These are phyloP conservation scores for Arthroderma uncinatum DNA, from an alignment of 2,329 filamentous ascomycete genomes.

Conservation along the genomic window DNA sequence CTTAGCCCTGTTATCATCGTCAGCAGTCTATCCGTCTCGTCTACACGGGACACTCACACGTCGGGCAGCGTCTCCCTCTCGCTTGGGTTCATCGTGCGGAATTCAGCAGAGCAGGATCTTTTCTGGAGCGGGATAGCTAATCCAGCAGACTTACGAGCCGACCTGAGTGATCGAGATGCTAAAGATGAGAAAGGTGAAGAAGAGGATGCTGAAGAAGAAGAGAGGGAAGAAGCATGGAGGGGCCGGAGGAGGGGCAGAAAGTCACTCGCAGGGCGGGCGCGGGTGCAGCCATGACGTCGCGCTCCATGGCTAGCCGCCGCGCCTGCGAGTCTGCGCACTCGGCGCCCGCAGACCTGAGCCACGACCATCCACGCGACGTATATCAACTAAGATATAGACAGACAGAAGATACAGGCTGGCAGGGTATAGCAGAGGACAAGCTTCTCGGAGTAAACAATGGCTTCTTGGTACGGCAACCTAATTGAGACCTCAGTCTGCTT, in stretches of 20 bases:
- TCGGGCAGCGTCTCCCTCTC: slow-evolving; percentile 39
- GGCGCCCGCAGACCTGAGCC: not conserved
- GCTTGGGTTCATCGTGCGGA: slow-evolving; percentile 31
- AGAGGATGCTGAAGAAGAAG: slow-evolving; percentile 12
- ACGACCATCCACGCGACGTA: not conserved
- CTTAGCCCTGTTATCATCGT: slow-evolving; percentile 48
- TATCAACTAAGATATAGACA: not conserved
- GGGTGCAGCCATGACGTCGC: not conserved
- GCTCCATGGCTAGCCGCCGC: slow-evolving; percentile 1
- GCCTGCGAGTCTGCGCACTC: not conserved
- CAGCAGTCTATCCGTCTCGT: not conserved
- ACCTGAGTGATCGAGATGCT: slow-evolving; percentile 9
- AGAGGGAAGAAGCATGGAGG: slow-evolving; percentile 7
- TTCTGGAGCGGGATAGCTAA: slow-evolving; percentile 14
- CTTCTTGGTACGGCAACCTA: too few relatives aligned
- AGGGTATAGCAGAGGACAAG: too few relatives aligned
- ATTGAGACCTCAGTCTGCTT: too few relatives aligned
- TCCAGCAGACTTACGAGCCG: slow-evolving; percentile 13
- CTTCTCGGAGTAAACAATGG: too few relatives aligned
- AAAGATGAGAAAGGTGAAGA: slow-evolving; percentile 9
- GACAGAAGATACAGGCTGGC: not conserved
- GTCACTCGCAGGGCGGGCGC: slow-evolving; percentile 1
- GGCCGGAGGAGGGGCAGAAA: not conserved
- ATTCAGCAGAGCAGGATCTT: slow-evolving; percentile 33
- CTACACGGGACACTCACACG: slow-evolving; percentile 24